Percentiles rank a stretch among this genome's conserved stretches.
Evolutionary conservation across 148 eudicot genomes (phyloP).

Genomic region (Cornus florida): DNA sequence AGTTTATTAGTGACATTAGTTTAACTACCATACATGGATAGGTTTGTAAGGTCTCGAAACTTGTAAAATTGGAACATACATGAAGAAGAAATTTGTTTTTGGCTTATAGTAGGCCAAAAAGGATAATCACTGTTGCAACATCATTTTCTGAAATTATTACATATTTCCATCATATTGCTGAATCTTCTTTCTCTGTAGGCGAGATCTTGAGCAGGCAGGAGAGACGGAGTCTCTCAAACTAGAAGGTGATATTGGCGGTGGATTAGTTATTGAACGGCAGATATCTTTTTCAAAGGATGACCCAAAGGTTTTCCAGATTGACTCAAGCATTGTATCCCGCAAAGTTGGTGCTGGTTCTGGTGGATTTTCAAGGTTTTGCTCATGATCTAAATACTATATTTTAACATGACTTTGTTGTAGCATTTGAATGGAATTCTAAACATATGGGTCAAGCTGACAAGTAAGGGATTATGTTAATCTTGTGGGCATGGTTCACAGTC

Average conservation of each 20-base stretch:
- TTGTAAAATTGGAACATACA: neutral
- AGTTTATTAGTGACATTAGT: too few species aligned
- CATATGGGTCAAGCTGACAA: neutral
- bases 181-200: constrained; percentile 39
- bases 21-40: neutral
- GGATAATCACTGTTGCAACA: neutral
- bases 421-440: neutral
- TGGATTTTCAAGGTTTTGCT: constrained; percentile 84
- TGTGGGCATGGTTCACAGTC: too few species aligned
- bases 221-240: constrained; percentile 68
- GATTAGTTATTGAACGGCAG: constrained; percentile 57
- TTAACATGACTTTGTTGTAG: neutral
- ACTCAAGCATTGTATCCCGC: constrained; percentile 75
- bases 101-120: neutral
- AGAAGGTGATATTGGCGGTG: constrained; percentile 96
- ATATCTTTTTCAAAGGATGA: constrained; percentile 59
- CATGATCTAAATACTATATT: neutral
- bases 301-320: constrained; percentile 48
- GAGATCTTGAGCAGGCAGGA: constrained; percentile 89
- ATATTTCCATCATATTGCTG: neutral
- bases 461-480: neutral
- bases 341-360: constrained; percentile 98
- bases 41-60: neutral
- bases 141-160: neutral
- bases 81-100: neutral